Evolutionary conservation across 2,329 filamentous ascomycete genomes (phyloP), one percentile per base, ranked within the genome.

Genomic region (Domatiomyces catenatus): DNA sequence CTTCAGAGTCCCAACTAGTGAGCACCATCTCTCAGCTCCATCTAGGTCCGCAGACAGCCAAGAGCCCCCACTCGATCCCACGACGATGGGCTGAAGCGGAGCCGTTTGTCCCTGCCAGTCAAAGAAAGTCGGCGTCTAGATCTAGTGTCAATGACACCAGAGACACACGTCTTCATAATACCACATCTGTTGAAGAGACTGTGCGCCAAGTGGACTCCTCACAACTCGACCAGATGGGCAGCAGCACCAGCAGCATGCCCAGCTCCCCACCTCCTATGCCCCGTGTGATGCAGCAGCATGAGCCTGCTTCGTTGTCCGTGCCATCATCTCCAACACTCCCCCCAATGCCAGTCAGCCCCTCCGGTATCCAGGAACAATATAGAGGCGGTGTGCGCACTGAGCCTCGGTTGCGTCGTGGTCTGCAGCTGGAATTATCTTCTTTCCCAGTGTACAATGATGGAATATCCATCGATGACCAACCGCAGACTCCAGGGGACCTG

Each of bases 391-490:
- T 12, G n/a, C 52, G 39, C 22, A 56, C 56, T 10, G 53, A 56
- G 44, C 48, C 55, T 17, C 48, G 46, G 24, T 49, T 26, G 18
- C 51, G 47, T 15, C 20, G 51, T 43, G 51, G 51, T 45, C 53
- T 44, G 47, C 54, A 52, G 45, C 48, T 58, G 6, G 58, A 60
- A 42, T 52, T 53, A 6, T 51, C 46, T 36, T 32, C 54, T 8
- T 60, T 58, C 45, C 54, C 53, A 2, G 56, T 60, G 20, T 60
- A 58, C 43, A 56, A 58, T 43, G 57, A 60, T 47, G 57, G 54
- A 19, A 43, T 58, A 28, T 53, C 56, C 22, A 48, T 52, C 8
- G 28, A 28, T 17, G 47, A 48, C 19, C 58, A 59, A 32, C 58
- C 58, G 17, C 57, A 57, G 42, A 60, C 57, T n/a, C 58, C 58